A percentile compares a stretch with the other conserved stretches of the same genome.
Conservation (phyloP, 441 rosid species). For the Populus tomentosa region DNA sequence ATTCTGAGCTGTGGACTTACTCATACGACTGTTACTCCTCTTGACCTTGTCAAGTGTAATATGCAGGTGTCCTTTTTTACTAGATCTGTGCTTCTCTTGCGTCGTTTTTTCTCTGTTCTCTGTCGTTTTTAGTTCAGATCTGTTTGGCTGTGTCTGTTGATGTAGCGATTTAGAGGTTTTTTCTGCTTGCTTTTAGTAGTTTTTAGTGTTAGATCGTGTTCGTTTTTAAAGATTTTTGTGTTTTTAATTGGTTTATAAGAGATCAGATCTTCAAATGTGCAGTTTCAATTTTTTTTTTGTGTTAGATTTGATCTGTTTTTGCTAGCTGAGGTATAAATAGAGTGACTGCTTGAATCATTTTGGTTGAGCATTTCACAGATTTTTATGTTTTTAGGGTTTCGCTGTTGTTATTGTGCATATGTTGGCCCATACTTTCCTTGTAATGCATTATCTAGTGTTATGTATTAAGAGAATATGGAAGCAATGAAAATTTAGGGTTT, state of each 20-base stretch:
- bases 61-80: conserved; percentile 62
- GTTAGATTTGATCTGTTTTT: too few relatives aligned
- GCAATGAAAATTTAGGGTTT: too few relatives aligned
- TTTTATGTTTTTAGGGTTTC: not conserved
- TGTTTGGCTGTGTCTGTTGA: not conserved
- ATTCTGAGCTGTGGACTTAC: conserved; percentile 96
- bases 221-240: not conserved
- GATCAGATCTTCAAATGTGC: not conserved
- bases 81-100: not conserved
- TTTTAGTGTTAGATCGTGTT: not conserved
- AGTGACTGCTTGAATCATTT: not conserved
- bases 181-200: not conserved
- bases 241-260: not conserved
- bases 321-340: not conserved
- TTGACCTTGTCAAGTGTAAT: conserved; percentile 98
- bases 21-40: conserved; percentile 95
- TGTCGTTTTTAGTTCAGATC: not conserved
- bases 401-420: not conserved
- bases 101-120: too few relatives aligned
- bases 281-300: too few relatives aligned
- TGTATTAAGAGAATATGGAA: too few relatives aligned
- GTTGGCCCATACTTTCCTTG: not conserved
- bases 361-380: not conserved
- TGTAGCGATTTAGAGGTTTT: not conserved
- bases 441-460: too few relatives aligned